Conservation (phyloP, 2,329 filamentous ascomycete species). For the Hymenoscyphus scutula region DNA sequence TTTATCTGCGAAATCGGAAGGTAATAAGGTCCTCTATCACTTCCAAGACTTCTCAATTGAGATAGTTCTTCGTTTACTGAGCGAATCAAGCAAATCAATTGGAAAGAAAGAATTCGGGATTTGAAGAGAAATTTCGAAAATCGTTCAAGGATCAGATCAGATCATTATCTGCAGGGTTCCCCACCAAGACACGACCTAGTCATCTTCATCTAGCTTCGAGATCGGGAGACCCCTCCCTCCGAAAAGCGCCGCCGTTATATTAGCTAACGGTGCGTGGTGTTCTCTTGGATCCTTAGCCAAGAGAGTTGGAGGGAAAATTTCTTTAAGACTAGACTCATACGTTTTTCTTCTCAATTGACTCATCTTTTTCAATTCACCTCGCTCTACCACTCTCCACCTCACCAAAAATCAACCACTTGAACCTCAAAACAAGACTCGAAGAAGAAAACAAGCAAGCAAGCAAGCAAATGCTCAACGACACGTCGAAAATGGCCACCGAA, state of each 20-base stretch:
- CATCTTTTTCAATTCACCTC: neutral
- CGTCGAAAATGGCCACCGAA: slow-evolving; percentile 39
- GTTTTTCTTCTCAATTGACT: neutral
- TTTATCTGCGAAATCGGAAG: neutral
- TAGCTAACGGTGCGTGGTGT: too few species aligned
- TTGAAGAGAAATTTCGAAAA: too few species aligned
- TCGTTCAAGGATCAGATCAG: neutral
- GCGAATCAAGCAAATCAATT: too few species aligned
- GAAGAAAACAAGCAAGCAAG: too few species aligned
- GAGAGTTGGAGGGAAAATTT: slow-evolving; percentile 6
- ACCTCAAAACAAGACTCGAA: neutral
- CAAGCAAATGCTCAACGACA: slow-evolving; percentile 29
- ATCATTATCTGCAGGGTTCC: neutral
- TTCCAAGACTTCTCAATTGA: too few species aligned
- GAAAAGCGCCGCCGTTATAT: slow-evolving; percentile 10
- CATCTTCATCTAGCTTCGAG: neutral
- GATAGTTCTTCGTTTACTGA: too few species aligned
- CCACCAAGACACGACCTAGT: too few species aligned
- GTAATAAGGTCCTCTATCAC: too few species aligned
- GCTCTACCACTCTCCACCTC: neutral
- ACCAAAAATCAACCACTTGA: too few species aligned
- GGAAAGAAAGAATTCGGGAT: too few species aligned
- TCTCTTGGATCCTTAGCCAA: too few species aligned
- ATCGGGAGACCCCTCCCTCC: slow-evolving; percentile 5
- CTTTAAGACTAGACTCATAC: slow-evolving; percentile 14